Evolutionary conservation across 805 yeast genomes (phyloP).

Genomic region (Kazachstania martiniae): DNA sequence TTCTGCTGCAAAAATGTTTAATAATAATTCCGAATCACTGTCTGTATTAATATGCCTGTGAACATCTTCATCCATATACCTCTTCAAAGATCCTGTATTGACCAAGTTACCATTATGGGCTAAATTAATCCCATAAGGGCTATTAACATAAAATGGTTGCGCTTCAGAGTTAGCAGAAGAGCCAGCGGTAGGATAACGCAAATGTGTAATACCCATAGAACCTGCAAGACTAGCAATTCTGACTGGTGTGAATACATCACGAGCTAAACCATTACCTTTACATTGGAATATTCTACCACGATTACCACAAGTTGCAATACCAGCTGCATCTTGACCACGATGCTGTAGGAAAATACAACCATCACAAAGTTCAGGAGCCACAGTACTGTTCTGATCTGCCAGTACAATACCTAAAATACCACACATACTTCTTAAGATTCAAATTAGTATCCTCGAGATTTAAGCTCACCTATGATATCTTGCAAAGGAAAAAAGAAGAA

Average conservation of each 20-base stretch:
- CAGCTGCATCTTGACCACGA: conserved; percentile 99
- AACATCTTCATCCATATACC: conserved; percentile 81
- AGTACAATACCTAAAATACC: conserved; percentile 85
- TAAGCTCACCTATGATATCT: too few species aligned
- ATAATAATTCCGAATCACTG: conserved; percentile 82
- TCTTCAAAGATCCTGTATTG: conserved; percentile 65
- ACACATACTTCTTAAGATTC: conserved; percentile 51
- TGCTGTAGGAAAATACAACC: conserved; percentile 91
- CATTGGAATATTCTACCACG: conserved; percentile 93
- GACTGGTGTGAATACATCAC: conserved; percentile 85
- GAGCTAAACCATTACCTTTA: conserved; percentile 97
- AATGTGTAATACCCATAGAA: conserved; percentile 89
- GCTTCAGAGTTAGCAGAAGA: conserved; percentile 93
- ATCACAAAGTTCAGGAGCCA: conserved; percentile 84
- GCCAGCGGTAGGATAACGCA: conserved; percentile 97
- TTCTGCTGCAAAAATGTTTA: conserved; percentile 87
- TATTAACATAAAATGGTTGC: conserved; percentile 95
- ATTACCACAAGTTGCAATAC: conserved; percentile 89
- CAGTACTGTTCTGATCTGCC: conserved; percentile 61
- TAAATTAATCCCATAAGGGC: conserved; percentile 87
- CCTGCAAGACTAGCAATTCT: conserved; percentile 78
- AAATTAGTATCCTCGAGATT: too few species aligned
- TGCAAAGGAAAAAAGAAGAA: too few species aligned
- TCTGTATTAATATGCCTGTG: conserved; percentile 98
- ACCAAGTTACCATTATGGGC: conserved; percentile 94